Evolutionary conservation across 306 rosid species (phyloP), one percentile per base, ranked within the genome.

Genomic region (Luffa aegyptiaca): DNA sequence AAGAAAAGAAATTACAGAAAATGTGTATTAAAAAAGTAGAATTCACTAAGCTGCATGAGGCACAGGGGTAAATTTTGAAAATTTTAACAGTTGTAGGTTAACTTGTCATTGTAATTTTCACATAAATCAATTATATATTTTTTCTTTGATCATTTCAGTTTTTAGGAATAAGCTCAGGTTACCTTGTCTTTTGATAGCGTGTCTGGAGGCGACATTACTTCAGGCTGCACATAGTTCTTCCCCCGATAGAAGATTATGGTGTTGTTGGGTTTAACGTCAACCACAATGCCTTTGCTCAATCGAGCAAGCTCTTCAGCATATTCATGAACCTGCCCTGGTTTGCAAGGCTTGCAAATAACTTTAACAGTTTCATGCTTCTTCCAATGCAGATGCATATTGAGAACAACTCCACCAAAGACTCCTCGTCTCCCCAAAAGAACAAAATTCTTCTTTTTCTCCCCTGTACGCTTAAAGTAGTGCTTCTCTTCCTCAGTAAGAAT

Each of bases 321-420:
- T 84, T 88, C 89, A 14, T 86, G 93, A 82, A 88, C 88, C 85
- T 92, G 94, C 35, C 94, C 97, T 2, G 93, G 96, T 75, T 81
- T 87, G 87, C 98, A 94, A 86, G 98, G 96, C 86, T 90, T 89
- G 85, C 97, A 94, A 80, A 85, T 80, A 75, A 94, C 95, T 86
- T 94, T 94, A 53, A 94, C 93, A 0, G 97, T 94, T 84, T 92
- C 97, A 49, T 94, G 97, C 76, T 86, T 92, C 88, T 94, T 94
- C 98, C 98, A 94, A 49, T 92, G 98, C 74, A 94, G 87, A 86
- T 94, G 98, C 98, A 94, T 92, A 84, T 94, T 94, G 59, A 94
- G 89, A 80, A 92, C 97, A 68, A 94, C 97, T 68, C 97, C 96
- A 37, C 98, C 97, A 82, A 92, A 94, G 16, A 94, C 97, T 80